A percentile compares a stretch with the other conserved stretches of the same genome.
phyloP scores from a whole-genome alignment of 768 basidiomycete species.

The Mycena maculata region DNA sequence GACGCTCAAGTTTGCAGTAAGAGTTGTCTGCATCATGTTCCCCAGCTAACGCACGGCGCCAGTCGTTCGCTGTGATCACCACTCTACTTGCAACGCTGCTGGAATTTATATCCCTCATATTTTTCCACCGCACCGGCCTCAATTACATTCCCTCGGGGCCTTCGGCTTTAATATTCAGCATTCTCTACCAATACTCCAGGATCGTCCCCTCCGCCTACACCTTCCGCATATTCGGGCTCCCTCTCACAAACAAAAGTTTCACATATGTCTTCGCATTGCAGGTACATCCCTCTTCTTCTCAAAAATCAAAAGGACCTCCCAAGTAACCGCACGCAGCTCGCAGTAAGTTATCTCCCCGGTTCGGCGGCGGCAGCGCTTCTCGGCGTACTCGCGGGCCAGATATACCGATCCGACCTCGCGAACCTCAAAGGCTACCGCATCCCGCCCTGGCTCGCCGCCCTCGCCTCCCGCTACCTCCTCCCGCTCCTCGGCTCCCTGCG shows the following conservation, averaged over 20 bases:
- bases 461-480: slow-evolving; percentile 67
- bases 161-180: slow-evolving; percentile 78
- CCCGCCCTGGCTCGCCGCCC: slow-evolving; percentile 64
- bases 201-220: slow-evolving; percentile 82
- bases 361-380: slow-evolving; percentile 71
- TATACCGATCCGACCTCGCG: slow-evolving; percentile 87
- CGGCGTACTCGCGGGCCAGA: slow-evolving; percentile 76
- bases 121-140: slow-evolving; percentile 74
- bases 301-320: background rate
- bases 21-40: slow-evolving; percentile 37
- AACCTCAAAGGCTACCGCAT: slow-evolving; percentile 85
- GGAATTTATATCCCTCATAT: slow-evolving; percentile 73
- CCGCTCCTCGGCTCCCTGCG: slow-evolving; percentile 77
- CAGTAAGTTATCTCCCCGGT: slow-evolving; percentile 73
- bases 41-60: slow-evolving; percentile 25
- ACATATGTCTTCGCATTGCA: slow-evolving; percentile 78
- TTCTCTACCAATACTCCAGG: slow-evolving; percentile 85
- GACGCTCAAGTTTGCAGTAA: slow-evolving; percentile 86
- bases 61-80: slow-evolving; percentile 86
- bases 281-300: slow-evolving; percentile 54
- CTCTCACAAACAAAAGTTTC: slow-evolving; percentile 82
- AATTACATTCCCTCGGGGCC: slow-evolving; percentile 84
- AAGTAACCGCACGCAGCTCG: slow-evolving; percentile 61
- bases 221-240: slow-evolving; percentile 79
- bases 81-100: slow-evolving; percentile 72